phyloP scores from a whole-genome alignment of 2,329 filamentous ascomycete species.

The Cladosporium sp. region DNA sequence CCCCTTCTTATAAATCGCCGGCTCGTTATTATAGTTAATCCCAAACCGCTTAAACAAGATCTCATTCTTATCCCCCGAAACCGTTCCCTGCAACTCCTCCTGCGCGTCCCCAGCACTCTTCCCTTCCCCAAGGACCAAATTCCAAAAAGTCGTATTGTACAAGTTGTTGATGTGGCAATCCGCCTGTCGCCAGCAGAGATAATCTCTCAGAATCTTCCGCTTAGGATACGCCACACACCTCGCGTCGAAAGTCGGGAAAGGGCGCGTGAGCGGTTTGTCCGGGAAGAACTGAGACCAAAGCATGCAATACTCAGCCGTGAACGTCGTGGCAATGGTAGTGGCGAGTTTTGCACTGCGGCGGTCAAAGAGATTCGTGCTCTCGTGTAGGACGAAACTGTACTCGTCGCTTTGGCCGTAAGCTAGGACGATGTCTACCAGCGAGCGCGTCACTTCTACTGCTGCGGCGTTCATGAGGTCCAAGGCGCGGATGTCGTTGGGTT shows the following conservation, averaged over 20 bases:
- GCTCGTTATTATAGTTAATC: slow-evolving; percentile 97
- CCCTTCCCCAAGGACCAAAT: slow-evolving; percentile 72
- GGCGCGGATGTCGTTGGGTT: slow-evolving; percentile 86
- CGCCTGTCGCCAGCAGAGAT: slow-evolving; percentile 94
- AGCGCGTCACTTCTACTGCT: slow-evolving; percentile 76
- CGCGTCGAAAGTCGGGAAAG: slow-evolving; percentile 87
- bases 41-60: slow-evolving; percentile 83
- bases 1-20: slow-evolving; percentile 87
- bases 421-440: slow-evolving; percentile 78
- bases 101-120: slow-evolving; percentile 77
- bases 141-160: slow-evolving; percentile 97
- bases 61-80: slow-evolving; percentile 89
- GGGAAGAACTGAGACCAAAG: slow-evolving; percentile 75
- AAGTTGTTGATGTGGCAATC: slow-evolving; percentile 99
- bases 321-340: slow-evolving; percentile 86
- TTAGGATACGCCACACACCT: slow-evolving; percentile 86
- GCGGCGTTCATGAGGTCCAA: slow-evolving; percentile 92
- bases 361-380: slow-evolving; percentile 77
- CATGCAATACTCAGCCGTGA: slow-evolving; percentile 85
- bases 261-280: slow-evolving; percentile 63
- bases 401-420: slow-evolving; percentile 95
- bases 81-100: slow-evolving; percentile 71
- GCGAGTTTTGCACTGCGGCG: slow-evolving; percentile 83
- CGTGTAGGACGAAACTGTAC: slow-evolving; percentile 62
- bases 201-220: slow-evolving; percentile 78